These are phyloP conservation scores for Dendrostoma leiphaemia DNA, from an alignment of 2,329 filamentous ascomycete species.

Conservation along the genomic window DNA sequence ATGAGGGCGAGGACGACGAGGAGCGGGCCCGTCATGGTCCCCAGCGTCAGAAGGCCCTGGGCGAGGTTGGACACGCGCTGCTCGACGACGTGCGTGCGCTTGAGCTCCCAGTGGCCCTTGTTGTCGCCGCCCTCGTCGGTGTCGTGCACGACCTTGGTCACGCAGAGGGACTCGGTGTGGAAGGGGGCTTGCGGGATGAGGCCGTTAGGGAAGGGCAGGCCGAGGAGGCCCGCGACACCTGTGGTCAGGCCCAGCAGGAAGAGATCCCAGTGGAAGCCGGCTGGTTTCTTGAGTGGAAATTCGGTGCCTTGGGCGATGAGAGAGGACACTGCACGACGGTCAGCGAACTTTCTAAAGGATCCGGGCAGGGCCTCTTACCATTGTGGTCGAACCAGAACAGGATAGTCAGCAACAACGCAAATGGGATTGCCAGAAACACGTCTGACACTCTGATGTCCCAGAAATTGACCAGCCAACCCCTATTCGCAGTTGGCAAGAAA, in stretches of 20 bases:
- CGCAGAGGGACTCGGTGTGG: slow-evolving; percentile 76
- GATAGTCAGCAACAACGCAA: slow-evolving; percentile 78
- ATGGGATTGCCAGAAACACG: slow-evolving; percentile 82
- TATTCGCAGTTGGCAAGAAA: slow-evolving; percentile 73
- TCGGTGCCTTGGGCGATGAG: slow-evolving; percentile 81
- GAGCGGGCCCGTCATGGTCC: slow-evolving; percentile 75
- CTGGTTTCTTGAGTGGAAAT: slow-evolving; percentile 76
- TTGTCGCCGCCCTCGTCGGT: slow-evolving; percentile 50
- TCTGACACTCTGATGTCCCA: slow-evolving; percentile 74
- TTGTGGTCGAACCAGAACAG: slow-evolving; percentile 92
- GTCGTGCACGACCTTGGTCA: slow-evolving; percentile 55
- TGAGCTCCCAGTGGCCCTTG: slow-evolving; percentile 54
- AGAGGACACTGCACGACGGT: slow-evolving; percentile 60
- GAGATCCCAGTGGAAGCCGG: slow-evolving; percentile 83
- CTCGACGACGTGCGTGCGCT: slow-evolving; percentile 66
- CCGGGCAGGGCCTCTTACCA: slow-evolving; percentile 43
- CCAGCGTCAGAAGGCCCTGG: slow-evolving; percentile 74
- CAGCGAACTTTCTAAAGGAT: not conserved
- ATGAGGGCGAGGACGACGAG: slow-evolving; percentile 74
- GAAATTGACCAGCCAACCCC: slow-evolving; percentile 77
- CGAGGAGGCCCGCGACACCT: slow-evolving; percentile 70
- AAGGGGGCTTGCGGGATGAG: slow-evolving; percentile 83
- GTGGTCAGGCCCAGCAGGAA: slow-evolving; percentile 79
- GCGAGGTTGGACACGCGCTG: slow-evolving; percentile 77
- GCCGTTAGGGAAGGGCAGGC: slow-evolving; percentile 78